phyloP scores from a whole-genome alignment of 2,329 filamentous ascomycete genomes.

The Chaetomium globosum region DNA sequence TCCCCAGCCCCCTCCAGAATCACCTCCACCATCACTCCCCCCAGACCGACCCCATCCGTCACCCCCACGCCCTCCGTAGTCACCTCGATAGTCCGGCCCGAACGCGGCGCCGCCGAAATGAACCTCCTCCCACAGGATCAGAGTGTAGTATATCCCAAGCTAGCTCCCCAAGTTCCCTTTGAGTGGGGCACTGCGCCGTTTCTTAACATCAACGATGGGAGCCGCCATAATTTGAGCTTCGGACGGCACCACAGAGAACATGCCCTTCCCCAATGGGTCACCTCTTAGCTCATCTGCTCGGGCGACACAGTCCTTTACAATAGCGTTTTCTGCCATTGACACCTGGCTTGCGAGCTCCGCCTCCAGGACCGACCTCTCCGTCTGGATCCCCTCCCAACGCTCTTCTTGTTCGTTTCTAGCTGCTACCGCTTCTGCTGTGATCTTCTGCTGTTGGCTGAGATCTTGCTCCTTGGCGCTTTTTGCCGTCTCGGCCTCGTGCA shows the following conservation, averaged over 20 bases:
- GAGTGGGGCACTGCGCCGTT: background rate
- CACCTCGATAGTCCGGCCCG: background rate
- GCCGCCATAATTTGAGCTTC: slow-evolving; percentile 12
- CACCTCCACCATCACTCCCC: background rate
- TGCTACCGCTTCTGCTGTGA: background rate
- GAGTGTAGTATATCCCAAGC: background rate
- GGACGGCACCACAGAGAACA: background rate
- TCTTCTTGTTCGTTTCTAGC: background rate
- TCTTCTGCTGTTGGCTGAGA: background rate
- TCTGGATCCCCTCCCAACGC: background rate
- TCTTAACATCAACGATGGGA: background rate
- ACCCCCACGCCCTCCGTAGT: slow-evolving; percentile 1
- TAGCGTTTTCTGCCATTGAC: background rate
- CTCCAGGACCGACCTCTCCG: background rate
- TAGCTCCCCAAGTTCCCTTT: background rate
- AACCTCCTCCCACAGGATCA: slow-evolving; percentile 6
- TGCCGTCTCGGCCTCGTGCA: background rate
- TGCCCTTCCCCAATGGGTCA: background rate
- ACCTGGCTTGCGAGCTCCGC: background rate
- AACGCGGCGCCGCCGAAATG: slow-evolving; percentile 15
- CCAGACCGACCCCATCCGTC: slow-evolving; percentile 9
- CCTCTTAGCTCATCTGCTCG: background rate
- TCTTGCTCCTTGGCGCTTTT: background rate
- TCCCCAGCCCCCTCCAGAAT: background rate
- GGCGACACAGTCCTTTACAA: background rate